Conservation (phyloP, 345 rosid genomes). For the Brassica rapa region DNA sequence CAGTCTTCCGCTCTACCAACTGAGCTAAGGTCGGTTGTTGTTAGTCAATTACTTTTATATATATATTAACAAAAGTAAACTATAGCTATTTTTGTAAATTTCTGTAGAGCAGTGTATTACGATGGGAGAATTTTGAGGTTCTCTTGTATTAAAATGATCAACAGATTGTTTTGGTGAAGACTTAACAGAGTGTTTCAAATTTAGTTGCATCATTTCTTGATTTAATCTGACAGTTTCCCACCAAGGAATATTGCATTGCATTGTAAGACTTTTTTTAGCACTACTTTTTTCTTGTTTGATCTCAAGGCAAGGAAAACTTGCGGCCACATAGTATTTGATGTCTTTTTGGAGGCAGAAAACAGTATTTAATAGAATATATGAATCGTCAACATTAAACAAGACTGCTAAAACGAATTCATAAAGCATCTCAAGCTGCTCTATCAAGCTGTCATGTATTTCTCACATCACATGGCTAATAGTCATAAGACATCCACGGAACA, state of each 20-base stretch:
- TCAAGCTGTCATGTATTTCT: neutral
- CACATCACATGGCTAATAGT: neutral
- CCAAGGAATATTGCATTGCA: too few species aligned
- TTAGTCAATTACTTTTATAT: neutral
- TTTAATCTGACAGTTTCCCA: neutral
- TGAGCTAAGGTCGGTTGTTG: conserved; percentile 88
- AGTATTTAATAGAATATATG: neutral
- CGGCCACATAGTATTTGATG: neutral
- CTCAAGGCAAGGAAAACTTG: neutral
- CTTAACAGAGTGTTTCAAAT: neutral
- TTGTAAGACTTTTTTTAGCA: too few species aligned
- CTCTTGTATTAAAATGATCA: neutral
- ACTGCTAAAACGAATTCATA: neutral
- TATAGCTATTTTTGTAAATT: neutral
- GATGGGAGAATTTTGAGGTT: neutral
- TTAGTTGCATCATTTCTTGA: neutral
- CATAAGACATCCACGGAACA: neutral
- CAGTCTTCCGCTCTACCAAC: conserved; percentile 99
- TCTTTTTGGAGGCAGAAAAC: neutral
- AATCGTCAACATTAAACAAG: neutral
- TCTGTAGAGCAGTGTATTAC: neutral
- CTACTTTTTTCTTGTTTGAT: neutral
- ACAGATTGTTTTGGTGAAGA: neutral
- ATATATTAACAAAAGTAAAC: too few species aligned
- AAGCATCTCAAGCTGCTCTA: neutral